These are phyloP conservation scores for Neocallimastix lanati DNA, from an alignment of 192 early-diverging fungal species.

Conservation along the genomic window DNA sequence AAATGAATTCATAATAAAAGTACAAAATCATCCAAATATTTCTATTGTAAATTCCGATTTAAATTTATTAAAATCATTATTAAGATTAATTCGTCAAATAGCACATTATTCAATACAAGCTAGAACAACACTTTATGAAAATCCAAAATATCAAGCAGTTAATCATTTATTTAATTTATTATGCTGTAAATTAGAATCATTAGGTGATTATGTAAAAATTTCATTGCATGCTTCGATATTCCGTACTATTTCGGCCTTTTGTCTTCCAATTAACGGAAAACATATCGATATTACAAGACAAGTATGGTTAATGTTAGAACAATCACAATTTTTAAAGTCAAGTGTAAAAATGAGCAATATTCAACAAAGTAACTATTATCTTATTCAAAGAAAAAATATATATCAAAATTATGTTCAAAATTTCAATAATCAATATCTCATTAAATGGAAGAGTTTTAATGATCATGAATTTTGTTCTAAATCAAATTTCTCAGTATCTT, in stretches of 20 bases:
- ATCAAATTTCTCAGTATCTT: background rate
- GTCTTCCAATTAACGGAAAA: background rate
- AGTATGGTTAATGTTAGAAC: background rate
- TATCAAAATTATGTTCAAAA: background rate
- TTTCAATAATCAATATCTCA: background rate
- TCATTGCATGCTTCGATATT: background rate
- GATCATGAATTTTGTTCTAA: background rate
- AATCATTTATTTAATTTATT: background rate
- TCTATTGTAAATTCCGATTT: background rate
- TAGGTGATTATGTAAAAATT: background rate
- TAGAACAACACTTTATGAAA: background rate
- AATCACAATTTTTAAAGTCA: background rate
- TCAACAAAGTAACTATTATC: background rate
- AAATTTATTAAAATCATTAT: background rate
- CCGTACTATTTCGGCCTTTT: background rate
- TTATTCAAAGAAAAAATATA: background rate
- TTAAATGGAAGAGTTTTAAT: background rate
- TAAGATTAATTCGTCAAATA: background rate
- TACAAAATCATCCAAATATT: background rate
- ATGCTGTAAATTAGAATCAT: background rate
- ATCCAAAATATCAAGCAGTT: background rate
- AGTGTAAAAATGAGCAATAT: background rate
- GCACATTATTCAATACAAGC: background rate
- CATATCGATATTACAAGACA: background rate
- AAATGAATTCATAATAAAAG: background rate